phyloP scores from a whole-genome alignment of 805 yeast genomes.

The Starmerella tilneyi region DNA sequence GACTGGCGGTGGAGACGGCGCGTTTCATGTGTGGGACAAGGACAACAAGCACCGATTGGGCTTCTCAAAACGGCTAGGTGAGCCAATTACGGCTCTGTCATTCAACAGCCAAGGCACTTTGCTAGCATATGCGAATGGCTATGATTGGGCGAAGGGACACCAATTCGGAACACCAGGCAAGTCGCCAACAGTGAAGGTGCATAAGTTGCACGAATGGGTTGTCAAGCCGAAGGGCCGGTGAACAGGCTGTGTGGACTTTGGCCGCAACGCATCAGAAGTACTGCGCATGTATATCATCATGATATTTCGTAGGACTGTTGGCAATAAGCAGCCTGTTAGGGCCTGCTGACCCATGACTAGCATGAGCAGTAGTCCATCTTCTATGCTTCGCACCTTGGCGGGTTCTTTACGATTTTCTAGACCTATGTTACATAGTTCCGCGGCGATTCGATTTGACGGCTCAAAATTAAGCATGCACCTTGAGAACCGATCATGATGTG shows the following conservation, averaged over 20 bases:
- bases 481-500: too few species aligned
- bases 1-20: constrained; percentile 92
- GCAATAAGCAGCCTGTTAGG: too few species aligned
- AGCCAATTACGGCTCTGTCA: constrained; percentile 59
- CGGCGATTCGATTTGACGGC: too few species aligned
- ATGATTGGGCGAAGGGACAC: constrained; percentile 88
- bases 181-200: constrained; percentile 69
- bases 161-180: constrained; percentile 63
- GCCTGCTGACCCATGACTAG: too few species aligned
- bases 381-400: too few species aligned
- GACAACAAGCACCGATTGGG: constrained; percentile 80
- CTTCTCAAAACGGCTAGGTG: constrained; percentile 49
- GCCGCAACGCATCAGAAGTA: too few species aligned
- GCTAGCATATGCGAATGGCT: constrained; percentile 82
- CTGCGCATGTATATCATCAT: too few species aligned
- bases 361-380: too few species aligned
- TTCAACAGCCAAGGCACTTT: constrained; percentile 78
- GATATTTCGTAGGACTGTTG: too few species aligned
- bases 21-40: constrained; percentile 92
- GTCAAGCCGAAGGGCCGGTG: constrained; percentile 38
- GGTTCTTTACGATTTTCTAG: too few species aligned
- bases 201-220: constrained; percentile 77
- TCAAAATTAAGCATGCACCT: too few species aligned
- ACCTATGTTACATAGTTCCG: too few species aligned
- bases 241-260: background rate